These are phyloP conservation scores for Eucalyptus albens DNA, from an alignment of 345 rosid genomes.

Conservation along the genomic window DNA sequence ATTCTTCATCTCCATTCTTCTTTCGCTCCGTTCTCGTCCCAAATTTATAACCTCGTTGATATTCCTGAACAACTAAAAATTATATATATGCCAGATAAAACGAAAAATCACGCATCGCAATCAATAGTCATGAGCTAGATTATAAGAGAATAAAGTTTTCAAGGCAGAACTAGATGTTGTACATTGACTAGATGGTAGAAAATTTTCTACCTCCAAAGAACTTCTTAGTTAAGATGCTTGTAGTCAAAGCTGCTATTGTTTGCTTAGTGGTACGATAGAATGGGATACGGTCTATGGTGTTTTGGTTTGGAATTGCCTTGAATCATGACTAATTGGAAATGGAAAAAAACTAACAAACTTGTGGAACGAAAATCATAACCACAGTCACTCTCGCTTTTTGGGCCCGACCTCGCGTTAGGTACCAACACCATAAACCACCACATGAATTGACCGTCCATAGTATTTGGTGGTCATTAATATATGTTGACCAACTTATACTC, in stretches of 20 bases:
- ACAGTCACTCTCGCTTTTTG: neutral
- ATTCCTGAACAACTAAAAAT: neutral
- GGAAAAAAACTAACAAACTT: neutral
- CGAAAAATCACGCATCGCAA: neutral
- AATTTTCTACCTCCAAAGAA: neutral
- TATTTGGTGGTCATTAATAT: neutral
- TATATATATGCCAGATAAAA: accelerated
- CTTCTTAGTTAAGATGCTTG: neutral
- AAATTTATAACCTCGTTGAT: neutral
- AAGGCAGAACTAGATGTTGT: neutral
- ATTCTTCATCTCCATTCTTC: neutral
- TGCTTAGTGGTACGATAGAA: neutral
- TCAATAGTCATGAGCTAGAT: neutral
- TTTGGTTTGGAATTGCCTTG: neutral
- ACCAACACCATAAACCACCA: neutral
- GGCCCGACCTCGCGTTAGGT: neutral
- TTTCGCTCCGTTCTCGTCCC: accelerated
- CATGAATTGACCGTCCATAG: neutral
- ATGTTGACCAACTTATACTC: neutral
- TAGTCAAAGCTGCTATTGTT: neutral
- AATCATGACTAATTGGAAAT: neutral
- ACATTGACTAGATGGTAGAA: neutral
- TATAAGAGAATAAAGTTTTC: neutral
- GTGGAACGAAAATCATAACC: neutral
- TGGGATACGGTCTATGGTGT: neutral